Evolutionary conservation across 2,329 filamentous ascomycete genomes (phyloP).

Genomic region (Aspergillus sp.): DNA sequence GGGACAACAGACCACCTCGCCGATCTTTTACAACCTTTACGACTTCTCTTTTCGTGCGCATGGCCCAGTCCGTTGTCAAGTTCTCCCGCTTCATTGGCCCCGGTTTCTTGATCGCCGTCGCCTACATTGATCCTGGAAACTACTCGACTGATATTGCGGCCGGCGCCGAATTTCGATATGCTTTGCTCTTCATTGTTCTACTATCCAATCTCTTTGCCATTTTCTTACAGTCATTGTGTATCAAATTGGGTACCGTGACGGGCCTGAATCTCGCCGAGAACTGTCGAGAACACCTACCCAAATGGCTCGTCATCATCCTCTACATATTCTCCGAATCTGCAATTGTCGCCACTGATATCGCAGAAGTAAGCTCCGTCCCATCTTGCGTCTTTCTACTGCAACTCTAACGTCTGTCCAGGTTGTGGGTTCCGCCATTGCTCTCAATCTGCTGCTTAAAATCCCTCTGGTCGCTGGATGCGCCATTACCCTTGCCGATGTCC

Average conservation of each 20-base stretch:
- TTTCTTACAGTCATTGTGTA: slow-evolving; percentile 48
- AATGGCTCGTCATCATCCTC: slow-evolving; percentile 62
- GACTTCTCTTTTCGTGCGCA: slow-evolving; percentile 13
- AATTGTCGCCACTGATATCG: slow-evolving; percentile 71
- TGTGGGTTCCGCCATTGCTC: slow-evolving; percentile 56
- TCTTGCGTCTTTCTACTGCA: background rate
- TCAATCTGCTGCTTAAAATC: slow-evolving; percentile 55
- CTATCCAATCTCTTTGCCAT: slow-evolving; percentile 51
- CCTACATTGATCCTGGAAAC: slow-evolving; percentile 52
- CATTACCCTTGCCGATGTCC: slow-evolving; percentile 56
- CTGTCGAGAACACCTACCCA: slow-evolving; percentile 63
- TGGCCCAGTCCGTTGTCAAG: slow-evolving; percentile 35
- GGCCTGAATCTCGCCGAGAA: slow-evolving; percentile 67
- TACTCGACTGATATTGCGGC: slow-evolving; percentile 51
- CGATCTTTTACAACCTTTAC: slow-evolving; percentile 22
- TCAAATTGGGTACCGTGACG: slow-evolving; percentile 67
- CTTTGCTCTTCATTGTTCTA: slow-evolving; percentile 47
- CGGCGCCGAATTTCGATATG: slow-evolving; percentile 45
- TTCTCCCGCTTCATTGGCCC: slow-evolving; percentile 48
- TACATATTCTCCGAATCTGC: slow-evolving; percentile 65
- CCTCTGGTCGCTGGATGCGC: slow-evolving; percentile 57
- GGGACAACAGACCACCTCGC: slow-evolving; percentile 32
- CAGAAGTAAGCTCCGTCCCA: slow-evolving; percentile 50
- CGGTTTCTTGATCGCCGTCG: slow-evolving; percentile 49
- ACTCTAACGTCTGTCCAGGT: slow-evolving; percentile 38